Evolutionary conservation across 345 rosid genomes (phyloP).

Genomic region (Chamaenerion angustifolium): DNA sequence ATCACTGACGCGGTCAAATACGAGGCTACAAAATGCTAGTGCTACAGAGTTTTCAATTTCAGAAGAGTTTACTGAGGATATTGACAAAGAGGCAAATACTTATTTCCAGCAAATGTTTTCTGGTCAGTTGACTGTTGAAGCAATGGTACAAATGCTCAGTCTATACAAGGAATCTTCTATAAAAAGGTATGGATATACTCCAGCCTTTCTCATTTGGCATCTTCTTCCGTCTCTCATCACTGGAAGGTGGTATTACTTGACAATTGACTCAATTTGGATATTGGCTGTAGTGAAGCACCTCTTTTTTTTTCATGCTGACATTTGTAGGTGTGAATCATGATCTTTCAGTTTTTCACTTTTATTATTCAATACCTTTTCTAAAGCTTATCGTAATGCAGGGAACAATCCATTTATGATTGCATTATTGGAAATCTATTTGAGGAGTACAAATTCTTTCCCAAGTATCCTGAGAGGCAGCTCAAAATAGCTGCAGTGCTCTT

Average conservation of each 20-base stretch:
- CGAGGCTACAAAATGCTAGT: slow-evolving; percentile 62
- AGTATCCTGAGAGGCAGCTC: slow-evolving; percentile 93
- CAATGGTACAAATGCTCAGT: slow-evolving; percentile 94
- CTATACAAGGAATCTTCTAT: slow-evolving; percentile 74
- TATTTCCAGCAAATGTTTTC: slow-evolving; percentile 95
- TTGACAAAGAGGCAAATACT: slow-evolving; percentile 89
- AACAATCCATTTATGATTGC: slow-evolving; percentile 75
- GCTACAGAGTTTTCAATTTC: slow-evolving; percentile 47
- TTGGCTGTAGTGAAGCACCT: too few relatives aligned
- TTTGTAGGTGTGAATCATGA: too few relatives aligned
- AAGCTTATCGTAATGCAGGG: slow-evolving; percentile 38
- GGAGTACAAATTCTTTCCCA: slow-evolving; percentile 89
- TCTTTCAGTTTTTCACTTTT: background rate
- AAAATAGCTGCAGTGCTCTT: slow-evolving; percentile 83
- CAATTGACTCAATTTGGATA: too few relatives aligned
- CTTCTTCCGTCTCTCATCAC: background rate
- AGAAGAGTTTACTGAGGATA: slow-evolving; percentile 61
- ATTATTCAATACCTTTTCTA: background rate
- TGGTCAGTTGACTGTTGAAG: slow-evolving; percentile 64
- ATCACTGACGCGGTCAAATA: slow-evolving; percentile 36
- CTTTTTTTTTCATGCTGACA: too few relatives aligned
- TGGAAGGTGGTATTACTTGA: too few relatives aligned
- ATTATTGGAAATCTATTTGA: slow-evolving; percentile 92
- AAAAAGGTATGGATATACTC: slow-evolving; percentile 30
- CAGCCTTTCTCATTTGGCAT: background rate